Conservation (phyloP, 805 yeast species). For the Kazachstania africana region DNA sequence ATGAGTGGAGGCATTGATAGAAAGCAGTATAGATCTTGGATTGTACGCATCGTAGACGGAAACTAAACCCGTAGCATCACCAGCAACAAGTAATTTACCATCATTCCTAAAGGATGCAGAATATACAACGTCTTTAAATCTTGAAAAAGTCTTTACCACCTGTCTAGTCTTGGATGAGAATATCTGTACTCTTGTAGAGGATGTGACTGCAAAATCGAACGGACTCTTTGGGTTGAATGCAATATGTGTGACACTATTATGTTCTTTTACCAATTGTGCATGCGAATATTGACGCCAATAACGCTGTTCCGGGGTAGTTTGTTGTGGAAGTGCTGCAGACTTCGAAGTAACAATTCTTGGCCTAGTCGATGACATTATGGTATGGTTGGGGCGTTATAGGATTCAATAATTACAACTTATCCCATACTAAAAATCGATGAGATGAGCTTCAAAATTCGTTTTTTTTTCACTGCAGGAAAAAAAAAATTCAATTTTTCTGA, state of each 20-base stretch:
- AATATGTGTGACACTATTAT: conserved; percentile 80
- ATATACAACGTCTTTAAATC: conserved; percentile 88
- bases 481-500: no score
- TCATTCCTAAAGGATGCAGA: conserved; percentile 86
- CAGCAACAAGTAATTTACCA: conserved; percentile 84
- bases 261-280: conserved; percentile 87
- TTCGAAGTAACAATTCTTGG: conserved; percentile 55
- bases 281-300: conserved; percentile 83
- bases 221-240: conserved; percentile 79
- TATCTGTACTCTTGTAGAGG: conserved; percentile 83
- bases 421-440: not conserved
- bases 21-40: conserved; percentile 68
- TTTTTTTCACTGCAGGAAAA: no score
- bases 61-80: conserved; percentile 89
- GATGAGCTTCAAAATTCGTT: no score
- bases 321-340: conserved; percentile 66
- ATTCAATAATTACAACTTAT: not conserved
- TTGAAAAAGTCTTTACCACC: conserved; percentile 69
- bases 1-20: conserved; percentile 71
- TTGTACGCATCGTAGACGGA: conserved; percentile 79
- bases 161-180: conserved; percentile 91
- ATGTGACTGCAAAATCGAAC: conserved; percentile 86
- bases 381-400: not conserved
- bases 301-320: conserved; percentile 80
- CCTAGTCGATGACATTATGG: conserved; percentile 60